Conservation (phyloP, 495 filamentous ascomycete genomes). For the Daldinia caldariorum region DNA sequence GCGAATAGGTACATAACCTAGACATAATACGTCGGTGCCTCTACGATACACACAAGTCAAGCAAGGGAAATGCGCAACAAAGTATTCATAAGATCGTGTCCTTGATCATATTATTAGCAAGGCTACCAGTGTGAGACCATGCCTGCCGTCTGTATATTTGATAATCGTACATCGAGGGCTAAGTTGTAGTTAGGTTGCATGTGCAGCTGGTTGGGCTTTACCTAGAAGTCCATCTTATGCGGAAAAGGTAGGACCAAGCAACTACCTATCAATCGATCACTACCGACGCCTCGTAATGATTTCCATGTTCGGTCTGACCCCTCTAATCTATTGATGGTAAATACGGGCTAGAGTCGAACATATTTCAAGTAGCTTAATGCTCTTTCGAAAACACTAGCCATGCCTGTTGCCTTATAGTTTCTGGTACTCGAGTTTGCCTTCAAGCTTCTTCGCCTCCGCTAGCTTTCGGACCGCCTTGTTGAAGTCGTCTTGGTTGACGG, state of each 20-base stretch:
- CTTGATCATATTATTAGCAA: slow-evolving; percentile 26
- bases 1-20: too few species aligned
- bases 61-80: background rate
- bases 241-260: too few species aligned
- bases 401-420: slow-evolving; percentile 73
- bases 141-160: slow-evolving; percentile 19
- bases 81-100: slow-evolving; percentile 1
- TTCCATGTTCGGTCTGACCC: background rate
- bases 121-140: background rate
- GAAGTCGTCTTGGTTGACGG: slow-evolving; percentile 98
- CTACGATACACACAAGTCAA: too few species aligned
- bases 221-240: background rate
- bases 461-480: slow-evolving; percentile 98
- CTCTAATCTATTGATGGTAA: background rate
- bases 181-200: background rate
- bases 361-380: background rate
- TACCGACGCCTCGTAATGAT: slow-evolving; percentile 15
- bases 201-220: background rate
- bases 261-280: slow-evolving; percentile 4
- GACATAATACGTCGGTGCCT: too few species aligned
- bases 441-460: slow-evolving; percentile 96
- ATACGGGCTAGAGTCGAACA: background rate
- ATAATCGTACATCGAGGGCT: slow-evolving; percentile 28
- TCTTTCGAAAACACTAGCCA: background rate
- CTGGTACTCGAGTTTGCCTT: slow-evolving; percentile 97